Conservation (phyloP, 805 yeast species). For the Tetrapisispora arboricola region DNA sequence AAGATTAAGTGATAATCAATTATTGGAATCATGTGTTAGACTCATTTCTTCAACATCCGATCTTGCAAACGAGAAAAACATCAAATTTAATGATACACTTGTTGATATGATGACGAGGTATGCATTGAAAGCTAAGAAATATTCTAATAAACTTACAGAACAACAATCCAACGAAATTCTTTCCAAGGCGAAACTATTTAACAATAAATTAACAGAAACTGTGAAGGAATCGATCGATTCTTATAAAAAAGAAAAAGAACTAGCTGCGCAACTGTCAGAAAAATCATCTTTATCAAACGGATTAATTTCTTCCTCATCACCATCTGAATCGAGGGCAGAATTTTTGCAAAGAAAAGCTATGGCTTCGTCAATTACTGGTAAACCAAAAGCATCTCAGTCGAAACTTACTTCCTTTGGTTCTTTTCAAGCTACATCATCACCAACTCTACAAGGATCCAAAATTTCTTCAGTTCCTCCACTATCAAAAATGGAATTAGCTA, state of each 20-base stretch:
- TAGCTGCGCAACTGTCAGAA: conserved; percentile 6
- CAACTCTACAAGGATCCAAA: conserved; percentile 15
- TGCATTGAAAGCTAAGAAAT: conserved; percentile 55
- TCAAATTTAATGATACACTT: conserved; percentile 42
- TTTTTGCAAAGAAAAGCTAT: conserved; percentile 25
- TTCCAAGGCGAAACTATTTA: conserved; percentile 47
- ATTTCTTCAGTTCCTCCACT: conserved; percentile 21
- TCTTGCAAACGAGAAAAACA: conserved; percentile 45
- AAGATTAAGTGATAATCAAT: conserved; percentile 66
- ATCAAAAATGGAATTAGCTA: conserved; percentile 31
- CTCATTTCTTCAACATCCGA: conserved; percentile 58
- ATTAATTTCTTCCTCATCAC: conserved; percentile 5
- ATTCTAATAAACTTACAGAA: conserved; percentile 57
- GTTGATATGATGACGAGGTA: conserved; percentile 49
- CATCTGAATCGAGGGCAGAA: conserved; percentile 23
- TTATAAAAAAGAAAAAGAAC: conserved; percentile 26
- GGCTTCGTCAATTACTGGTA: conserved; percentile 21
- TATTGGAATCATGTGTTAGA: conserved; percentile 56
- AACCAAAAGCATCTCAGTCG: conserved; percentile 27
- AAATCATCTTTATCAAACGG: conserved; percentile 6
- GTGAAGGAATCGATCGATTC: conserved; percentile 36
- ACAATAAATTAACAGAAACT: conserved; percentile 43
- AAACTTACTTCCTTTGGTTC: conserved; percentile 33
- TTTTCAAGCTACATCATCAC: conserved; percentile 21
- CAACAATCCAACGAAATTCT: conserved; percentile 58